Evolutionary conservation across 371 early-diverging fungal genomes (phyloP).

Genomic region (Thermomucor indicae-seudaticae): DNA sequence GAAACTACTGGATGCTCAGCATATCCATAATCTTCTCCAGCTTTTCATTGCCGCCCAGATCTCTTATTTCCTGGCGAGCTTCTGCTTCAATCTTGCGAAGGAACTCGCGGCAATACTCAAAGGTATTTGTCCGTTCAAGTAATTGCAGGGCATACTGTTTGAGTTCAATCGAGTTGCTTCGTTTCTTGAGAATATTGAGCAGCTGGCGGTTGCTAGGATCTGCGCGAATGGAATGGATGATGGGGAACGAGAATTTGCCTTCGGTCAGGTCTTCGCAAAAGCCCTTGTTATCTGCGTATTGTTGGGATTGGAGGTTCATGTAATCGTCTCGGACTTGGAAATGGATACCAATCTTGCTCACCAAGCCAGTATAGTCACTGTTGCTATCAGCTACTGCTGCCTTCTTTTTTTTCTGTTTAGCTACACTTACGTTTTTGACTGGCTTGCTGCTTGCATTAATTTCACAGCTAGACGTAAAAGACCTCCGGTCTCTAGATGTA

Average conservation of each 20-base stretch:
- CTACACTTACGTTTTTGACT: conserved; percentile 41
- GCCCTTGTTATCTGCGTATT: conserved; percentile 90
- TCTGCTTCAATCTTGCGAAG: conserved; percentile 59
- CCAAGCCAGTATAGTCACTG: conserved; percentile 76
- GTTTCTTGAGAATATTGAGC: conserved; percentile 81
- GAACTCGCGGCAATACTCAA: conserved; percentile 69
- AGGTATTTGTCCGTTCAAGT: conserved; percentile 72
- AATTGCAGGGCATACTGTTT: conserved; percentile 84
- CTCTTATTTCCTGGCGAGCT: conserved; percentile 54
- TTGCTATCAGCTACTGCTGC: neutral
- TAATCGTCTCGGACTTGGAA: conserved; percentile 97
- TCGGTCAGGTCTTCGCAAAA: conserved; percentile 97
- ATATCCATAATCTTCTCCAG: conserved; percentile 58
- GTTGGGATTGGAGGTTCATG: conserved; percentile 82
- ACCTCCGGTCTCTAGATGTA: conserved; percentile 87
- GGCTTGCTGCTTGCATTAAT: conserved; percentile 77
- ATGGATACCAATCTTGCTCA: conserved; percentile 85
- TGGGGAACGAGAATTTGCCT: conserved; percentile 96
- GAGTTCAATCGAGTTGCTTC: conserved; percentile 73
- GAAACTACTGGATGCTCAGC: conserved; percentile 13
- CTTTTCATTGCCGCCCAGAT: conserved; percentile 71
- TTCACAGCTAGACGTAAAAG: conserved; percentile 89
- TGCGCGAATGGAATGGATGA: conserved; percentile 81
- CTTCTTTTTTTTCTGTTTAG: neutral
- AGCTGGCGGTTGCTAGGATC: conserved; percentile 65